Conservation (phyloP, 768 basidiomycete species). For the Tricholoma bakamatsutake region DNA sequence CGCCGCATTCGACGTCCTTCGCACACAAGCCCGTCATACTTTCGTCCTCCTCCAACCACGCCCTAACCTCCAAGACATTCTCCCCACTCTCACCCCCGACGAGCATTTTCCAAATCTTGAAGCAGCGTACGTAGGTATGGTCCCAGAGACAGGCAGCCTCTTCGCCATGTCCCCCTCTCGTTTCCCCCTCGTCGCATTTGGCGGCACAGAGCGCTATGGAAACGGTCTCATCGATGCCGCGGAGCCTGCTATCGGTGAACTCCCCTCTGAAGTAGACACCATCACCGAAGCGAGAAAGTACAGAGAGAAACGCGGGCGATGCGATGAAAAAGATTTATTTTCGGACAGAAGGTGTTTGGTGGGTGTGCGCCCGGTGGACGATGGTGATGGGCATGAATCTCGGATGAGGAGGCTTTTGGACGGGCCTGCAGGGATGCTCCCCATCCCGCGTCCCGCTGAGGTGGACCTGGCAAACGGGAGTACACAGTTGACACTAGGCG, state of each 20-base stretch:
- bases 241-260: background rate
- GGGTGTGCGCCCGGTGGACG: slow-evolving; percentile 52
- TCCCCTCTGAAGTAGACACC: slow-evolving; percentile 27
- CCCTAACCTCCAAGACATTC: slow-evolving; percentile 65
- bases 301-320: slow-evolving; percentile 10
- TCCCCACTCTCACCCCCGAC: slow-evolving; percentile 47
- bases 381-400: slow-evolving; percentile 39
- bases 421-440: slow-evolving; percentile 34
- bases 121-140: slow-evolving; percentile 76
- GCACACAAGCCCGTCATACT: slow-evolving; percentile 33
- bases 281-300: slow-evolving; percentile 38
- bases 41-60: slow-evolving; percentile 87
- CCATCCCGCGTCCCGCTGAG: background rate
- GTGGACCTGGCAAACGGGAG: background rate
- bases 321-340: slow-evolving; percentile 8
- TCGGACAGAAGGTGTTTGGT: slow-evolving; percentile 54
- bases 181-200: slow-evolving; percentile 80
- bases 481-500: background rate
- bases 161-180: slow-evolving; percentile 81
- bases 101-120: slow-evolving; percentile 40
- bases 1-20: slow-evolving; percentile 75
- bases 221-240: slow-evolving; percentile 21
- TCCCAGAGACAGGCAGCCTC: slow-evolving; percentile 65
- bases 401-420: slow-evolving; percentile 52
- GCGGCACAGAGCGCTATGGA: slow-evolving; percentile 22